A percentile compares a stretch with the other conserved stretches of the same genome.
Conservation (phyloP, 805 yeast species). For the Metschnikowia picachoensis region DNA sequence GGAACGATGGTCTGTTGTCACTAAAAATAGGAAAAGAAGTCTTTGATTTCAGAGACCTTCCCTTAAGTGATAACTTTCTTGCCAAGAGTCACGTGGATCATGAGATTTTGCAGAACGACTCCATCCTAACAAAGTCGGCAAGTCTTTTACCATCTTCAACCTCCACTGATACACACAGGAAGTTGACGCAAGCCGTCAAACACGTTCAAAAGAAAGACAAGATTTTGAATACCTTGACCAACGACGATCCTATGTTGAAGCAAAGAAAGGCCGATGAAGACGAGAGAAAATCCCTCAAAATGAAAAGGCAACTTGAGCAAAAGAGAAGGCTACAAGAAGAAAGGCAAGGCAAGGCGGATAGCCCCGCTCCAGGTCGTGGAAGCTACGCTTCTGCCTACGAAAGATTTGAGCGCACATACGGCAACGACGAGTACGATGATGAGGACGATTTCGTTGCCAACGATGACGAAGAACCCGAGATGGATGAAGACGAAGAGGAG, state of each 20-base stretch:
- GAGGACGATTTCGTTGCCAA: conserved; percentile 44
- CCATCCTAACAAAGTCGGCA: conserved; percentile 59
- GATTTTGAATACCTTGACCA: conserved; percentile 50
- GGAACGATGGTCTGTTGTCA: conserved; percentile 92
- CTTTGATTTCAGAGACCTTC: conserved; percentile 69
- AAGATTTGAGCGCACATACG: conserved; percentile 35
- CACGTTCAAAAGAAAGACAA: conserved; percentile 44
- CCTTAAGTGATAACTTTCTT: conserved; percentile 66
- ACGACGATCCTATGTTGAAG: conserved; percentile 66
- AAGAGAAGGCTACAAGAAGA: conserved; percentile 58
- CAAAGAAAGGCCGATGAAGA: conserved; percentile 65
- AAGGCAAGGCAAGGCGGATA: conserved; percentile 46
- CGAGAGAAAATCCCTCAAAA: conserved; percentile 52
- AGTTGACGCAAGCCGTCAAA: conserved; percentile 68
- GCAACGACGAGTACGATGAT: conserved; percentile 34
- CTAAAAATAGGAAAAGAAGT: conserved; percentile 83
- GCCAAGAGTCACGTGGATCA: conserved; percentile 67
- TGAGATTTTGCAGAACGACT: conserved; percentile 66
- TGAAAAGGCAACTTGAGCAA: conserved; percentile 64
- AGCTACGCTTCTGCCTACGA: conserved; percentile 34
- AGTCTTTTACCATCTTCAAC: conserved; percentile 89
- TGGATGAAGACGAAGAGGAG: conserved; percentile 33
- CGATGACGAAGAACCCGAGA: conserved; percentile 39
- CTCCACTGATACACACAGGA: conserved; percentile 75
- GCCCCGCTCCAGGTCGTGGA: conserved; percentile 23